phyloP scores from a whole-genome alignment of 495 filamentous ascomycete genomes.

The Trichoderma asperelloides region DNA sequence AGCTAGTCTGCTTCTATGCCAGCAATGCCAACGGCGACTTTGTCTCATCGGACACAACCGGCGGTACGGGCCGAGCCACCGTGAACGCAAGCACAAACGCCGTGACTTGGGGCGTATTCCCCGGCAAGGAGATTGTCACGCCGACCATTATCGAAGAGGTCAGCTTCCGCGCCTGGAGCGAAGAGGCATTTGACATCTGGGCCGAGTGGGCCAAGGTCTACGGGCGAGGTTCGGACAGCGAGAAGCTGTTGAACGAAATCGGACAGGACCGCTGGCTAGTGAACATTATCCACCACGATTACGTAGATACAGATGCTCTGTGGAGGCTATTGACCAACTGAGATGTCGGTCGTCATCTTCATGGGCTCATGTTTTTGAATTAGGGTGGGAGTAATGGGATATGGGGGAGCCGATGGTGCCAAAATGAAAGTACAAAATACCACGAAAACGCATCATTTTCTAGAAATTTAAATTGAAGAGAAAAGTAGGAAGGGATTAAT shows the following conservation, averaged over 20 bases:
- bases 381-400: not conserved
- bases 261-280: slow-evolving; percentile 73
- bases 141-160: slow-evolving; percentile 97
- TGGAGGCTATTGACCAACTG: slow-evolving; percentile 48
- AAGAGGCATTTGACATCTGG: slow-evolving; percentile 95
- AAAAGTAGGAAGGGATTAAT: not conserved
- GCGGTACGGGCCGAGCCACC: slow-evolving; percentile 16
- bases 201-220: slow-evolving; percentile 87
- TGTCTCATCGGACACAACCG: slow-evolving; percentile 48
- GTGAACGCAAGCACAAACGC: slow-evolving; percentile 61
- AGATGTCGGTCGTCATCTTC: not conserved
- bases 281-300: slow-evolving; percentile 84
- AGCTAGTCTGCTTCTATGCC: slow-evolving; percentile 77
- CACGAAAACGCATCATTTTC: not conserved
- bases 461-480: not conserved
- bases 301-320: slow-evolving; percentile 53
- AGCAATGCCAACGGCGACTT: slow-evolving; percentile 64
- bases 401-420: not conserved
- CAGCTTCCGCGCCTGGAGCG: slow-evolving; percentile 88
- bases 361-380: not conserved
- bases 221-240: slow-evolving; percentile 51
- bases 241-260: slow-evolving; percentile 56
- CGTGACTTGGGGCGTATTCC: slow-evolving; percentile 95
- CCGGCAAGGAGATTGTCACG: slow-evolving; percentile 92
- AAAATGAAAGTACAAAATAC: not conserved